phyloP scores from a whole-genome alignment of 352 stramenopile species.

The Phytophthora tubulina region DNA sequence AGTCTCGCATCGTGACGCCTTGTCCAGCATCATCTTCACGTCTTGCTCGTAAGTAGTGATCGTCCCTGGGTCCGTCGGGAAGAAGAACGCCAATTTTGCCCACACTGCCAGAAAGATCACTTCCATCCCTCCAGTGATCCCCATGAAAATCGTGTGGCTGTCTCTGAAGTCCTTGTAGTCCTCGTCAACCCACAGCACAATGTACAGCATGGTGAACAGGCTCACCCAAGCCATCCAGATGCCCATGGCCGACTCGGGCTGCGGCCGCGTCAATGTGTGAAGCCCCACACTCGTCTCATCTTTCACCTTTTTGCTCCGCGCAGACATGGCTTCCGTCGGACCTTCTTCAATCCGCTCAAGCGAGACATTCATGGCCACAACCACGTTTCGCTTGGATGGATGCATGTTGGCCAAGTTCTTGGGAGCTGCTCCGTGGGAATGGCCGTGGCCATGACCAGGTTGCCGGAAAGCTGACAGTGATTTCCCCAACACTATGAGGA shows the following conservation, averaged over 20 bases:
- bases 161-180: constrained; percentile 50
- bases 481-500: constrained; percentile 60
- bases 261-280: constrained; percentile 47
- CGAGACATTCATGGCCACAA: constrained; percentile 42
- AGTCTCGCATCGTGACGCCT: constrained; percentile 52
- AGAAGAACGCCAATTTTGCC: constrained; percentile 63
- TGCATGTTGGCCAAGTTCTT: constrained; percentile 46
- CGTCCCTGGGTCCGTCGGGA: constrained; percentile 62
- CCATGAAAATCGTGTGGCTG: constrained; percentile 49
- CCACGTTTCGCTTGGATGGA: constrained; percentile 60
- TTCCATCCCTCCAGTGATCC: constrained; percentile 51
- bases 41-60: constrained; percentile 66
- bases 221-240: constrained; percentile 81
- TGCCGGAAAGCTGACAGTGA: constrained; percentile 59
- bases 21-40: constrained; percentile 60
- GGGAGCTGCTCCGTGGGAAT: constrained; percentile 53
- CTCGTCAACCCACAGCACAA: constrained; percentile 67
- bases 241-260: constrained; percentile 78
- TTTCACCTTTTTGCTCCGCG: constrained; percentile 41
- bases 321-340: constrained; percentile 13
- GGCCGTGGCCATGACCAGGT: constrained; percentile 46
- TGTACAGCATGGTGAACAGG: constrained; percentile 76
- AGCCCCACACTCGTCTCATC: constrained; percentile 35
- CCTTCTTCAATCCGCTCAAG: constrained; percentile 39
- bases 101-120: constrained; percentile 63